Evolutionary conservation across 139 green algal genomes (phyloP).

Genomic region (Tetratostichococcus sp.): DNA sequence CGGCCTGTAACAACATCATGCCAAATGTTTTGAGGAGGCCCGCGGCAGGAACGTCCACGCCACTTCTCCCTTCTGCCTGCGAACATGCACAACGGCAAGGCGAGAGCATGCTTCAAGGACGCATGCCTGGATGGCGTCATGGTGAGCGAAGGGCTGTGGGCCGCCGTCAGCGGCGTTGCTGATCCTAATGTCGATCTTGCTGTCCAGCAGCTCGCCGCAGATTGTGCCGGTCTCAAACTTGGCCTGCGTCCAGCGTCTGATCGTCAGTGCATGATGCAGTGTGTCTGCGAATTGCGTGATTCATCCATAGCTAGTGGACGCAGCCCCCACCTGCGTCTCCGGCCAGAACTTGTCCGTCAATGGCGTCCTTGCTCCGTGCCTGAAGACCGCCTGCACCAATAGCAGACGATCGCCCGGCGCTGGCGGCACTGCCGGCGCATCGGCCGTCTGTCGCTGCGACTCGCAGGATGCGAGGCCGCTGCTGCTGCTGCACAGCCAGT

Average conservation of each 20-base stretch:
- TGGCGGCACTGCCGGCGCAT: not conserved
- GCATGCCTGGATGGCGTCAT: constrained; percentile 51
- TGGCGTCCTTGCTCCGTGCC: constrained; percentile 64
- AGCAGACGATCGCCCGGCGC: constrained; percentile 24
- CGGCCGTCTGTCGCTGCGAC: not conserved
- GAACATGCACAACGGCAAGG: too few species aligned
- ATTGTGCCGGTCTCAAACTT: constrained; percentile 19
- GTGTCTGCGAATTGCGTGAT: too few species aligned
- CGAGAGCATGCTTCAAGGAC: too few species aligned
- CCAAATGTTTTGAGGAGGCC: too few species aligned
- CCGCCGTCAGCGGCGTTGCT: constrained; percentile 19
- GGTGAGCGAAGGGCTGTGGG: constrained; percentile 12
- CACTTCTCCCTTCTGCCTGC: not conserved
- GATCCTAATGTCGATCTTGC: constrained; percentile 28
- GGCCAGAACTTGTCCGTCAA: constrained; percentile 38
- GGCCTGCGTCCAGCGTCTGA: constrained; percentile 28
- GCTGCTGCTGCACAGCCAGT: not conserved
- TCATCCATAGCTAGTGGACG: too few species aligned
- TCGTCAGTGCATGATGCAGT: too few species aligned
- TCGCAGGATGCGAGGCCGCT: not conserved
- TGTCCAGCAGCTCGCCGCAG: constrained; percentile 10
- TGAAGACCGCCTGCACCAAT: constrained; percentile 70
- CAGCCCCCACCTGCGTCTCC: too few species aligned
- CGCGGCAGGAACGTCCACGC: not conserved
- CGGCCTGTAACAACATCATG: constrained; percentile 22